Percentiles rank a stretch among this genome's conserved stretches.
phyloP scores from a whole-genome alignment of 768 basidiomycete species.

The Dioszegia crocea region DNA sequence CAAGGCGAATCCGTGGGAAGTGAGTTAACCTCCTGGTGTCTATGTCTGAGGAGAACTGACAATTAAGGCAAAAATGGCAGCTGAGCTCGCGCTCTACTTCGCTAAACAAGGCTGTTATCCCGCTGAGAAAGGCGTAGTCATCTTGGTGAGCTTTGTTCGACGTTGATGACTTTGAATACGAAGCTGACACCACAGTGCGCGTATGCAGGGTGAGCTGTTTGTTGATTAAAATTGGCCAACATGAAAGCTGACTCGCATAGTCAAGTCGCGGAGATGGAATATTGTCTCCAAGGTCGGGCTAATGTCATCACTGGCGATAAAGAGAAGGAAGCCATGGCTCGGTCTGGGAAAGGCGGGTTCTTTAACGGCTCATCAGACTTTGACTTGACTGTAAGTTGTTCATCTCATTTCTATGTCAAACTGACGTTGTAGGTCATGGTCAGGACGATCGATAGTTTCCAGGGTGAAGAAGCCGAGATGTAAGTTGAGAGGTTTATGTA shows the following conservation, averaged over 20 bases:
- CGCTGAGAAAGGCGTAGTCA: constrained; percentile 56
- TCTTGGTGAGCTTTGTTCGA: constrained; percentile 45
- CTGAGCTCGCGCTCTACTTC: constrained; percentile 58
- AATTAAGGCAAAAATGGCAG: constrained; percentile 54
- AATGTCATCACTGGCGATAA: constrained; percentile 12
- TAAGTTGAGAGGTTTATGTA: not conserved
- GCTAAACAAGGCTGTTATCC: constrained; percentile 58
- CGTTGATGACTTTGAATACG: not conserved
- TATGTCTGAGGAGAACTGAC: constrained; percentile 5
- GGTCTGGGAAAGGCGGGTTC: not conserved
- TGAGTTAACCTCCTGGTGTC: constrained; percentile 31
- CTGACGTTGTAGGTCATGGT: constrained; percentile 57
- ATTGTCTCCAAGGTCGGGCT: constrained; percentile 9
- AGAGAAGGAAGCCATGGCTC: constrained; percentile 4
- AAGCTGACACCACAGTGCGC: constrained; percentile 14
- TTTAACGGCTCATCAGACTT: not conserved
- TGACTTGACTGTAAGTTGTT: not conserved
- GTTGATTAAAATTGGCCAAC: not conserved
- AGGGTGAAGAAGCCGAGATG: constrained; percentile 60
- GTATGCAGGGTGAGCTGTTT: constrained; percentile 14
- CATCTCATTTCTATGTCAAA: not conserved
- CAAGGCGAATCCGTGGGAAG: constrained; percentile 68
- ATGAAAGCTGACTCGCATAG: constrained; percentile 4
- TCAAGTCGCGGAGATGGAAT: constrained; percentile 14
- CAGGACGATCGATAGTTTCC: constrained; percentile 73